These are phyloP conservation scores for Auricularia heimuer DNA, from an alignment of 768 basidiomycete genomes.

Conservation along the genomic window DNA sequence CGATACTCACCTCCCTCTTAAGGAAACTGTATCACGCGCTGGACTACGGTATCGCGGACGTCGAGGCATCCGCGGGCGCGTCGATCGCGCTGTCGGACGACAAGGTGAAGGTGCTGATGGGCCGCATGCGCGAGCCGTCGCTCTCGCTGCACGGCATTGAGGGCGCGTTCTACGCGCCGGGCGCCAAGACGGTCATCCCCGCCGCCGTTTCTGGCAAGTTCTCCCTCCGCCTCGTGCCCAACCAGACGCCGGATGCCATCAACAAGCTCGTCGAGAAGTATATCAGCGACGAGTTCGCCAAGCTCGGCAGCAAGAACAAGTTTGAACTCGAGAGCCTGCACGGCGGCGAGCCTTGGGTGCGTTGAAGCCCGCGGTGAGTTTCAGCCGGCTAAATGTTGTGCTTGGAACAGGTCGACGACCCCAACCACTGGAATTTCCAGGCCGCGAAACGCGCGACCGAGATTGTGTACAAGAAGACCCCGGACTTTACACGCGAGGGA, in stretches of 20 bases:
- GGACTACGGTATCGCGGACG: slow-evolving; percentile 60
- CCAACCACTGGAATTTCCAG: slow-evolving; percentile 86
- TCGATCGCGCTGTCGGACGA: slow-evolving; percentile 64
- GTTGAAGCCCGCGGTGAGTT: no score
- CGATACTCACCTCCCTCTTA: not conserved
- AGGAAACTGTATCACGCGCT: slow-evolving; percentile 65
- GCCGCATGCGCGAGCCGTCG: slow-evolving; percentile 82
- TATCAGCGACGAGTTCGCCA: slow-evolving; percentile 70
- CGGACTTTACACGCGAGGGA: slow-evolving; percentile 84
- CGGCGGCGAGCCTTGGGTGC: slow-evolving; percentile 77
- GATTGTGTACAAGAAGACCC: slow-evolving; percentile 62
- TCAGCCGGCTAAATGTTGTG: no score
- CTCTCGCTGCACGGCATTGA: slow-evolving; percentile 93
- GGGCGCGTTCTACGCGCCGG: slow-evolving; percentile 79
- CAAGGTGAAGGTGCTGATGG: slow-evolving; percentile 79
- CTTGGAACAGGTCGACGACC: slow-evolving; percentile 40
- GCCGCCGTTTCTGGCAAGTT: slow-evolving; percentile 86
- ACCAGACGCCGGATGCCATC: slow-evolving; percentile 71
- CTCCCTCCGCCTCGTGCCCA: slow-evolving; percentile 84
- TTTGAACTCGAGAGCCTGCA: slow-evolving; percentile 61
- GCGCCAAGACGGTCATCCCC: slow-evolving; percentile 90
- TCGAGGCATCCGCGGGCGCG: slow-evolving; percentile 69
- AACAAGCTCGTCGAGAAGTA: slow-evolving; percentile 62
- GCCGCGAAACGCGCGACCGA: slow-evolving; percentile 83
- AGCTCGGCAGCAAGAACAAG: slow-evolving; percentile 77